Percentiles rank a stretch among this genome's conserved stretches.
Evolutionary conservation across 768 basidiomycete species (phyloP).

Genomic region (Agrocybe chaxingu): DNA sequence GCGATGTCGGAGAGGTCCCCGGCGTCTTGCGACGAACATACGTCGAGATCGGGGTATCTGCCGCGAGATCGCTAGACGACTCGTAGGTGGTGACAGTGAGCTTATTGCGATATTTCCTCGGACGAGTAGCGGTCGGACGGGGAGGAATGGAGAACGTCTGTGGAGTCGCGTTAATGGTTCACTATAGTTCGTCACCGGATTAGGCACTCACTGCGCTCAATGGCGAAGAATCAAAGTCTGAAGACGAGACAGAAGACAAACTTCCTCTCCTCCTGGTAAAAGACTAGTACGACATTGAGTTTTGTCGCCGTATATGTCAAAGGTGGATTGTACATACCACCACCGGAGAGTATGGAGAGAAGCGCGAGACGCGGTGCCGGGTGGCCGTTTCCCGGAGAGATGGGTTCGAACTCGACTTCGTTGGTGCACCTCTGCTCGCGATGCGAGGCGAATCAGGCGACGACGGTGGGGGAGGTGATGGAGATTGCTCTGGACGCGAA

Average conservation of each 20-base stretch:
- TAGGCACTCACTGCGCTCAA: constrained; percentile 22
- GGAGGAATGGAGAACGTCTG: constrained; percentile 35
- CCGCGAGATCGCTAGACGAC: constrained; percentile 49
- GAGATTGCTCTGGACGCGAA: constrained; percentile 29
- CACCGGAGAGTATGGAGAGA: constrained; percentile 46
- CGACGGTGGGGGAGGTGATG: constrained; percentile 42
- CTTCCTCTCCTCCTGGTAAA: constrained; percentile 42
- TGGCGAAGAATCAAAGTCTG: constrained; percentile 36
- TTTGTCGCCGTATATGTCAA: background rate
- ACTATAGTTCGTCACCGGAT: background rate
- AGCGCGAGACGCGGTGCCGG: constrained; percentile 38
- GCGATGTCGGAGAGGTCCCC: constrained; percentile 65
- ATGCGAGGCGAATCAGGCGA: constrained; percentile 40
- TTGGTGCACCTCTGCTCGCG: constrained; percentile 28
- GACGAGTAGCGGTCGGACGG: constrained; percentile 39
- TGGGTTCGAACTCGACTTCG: constrained; percentile 42
- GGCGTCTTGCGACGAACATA: constrained; percentile 81
- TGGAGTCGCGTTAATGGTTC: constrained; percentile 4
- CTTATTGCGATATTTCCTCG: constrained; percentile 42
- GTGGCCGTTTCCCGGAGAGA: constrained; percentile 38
- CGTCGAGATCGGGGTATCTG: constrained; percentile 74
- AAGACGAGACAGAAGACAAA: constrained; percentile 41
- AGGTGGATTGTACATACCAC: constrained; percentile 27
- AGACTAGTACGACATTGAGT: constrained; percentile 25
- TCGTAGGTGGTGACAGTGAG: constrained; percentile 47